Evolutionary conservation across 1,284 basidiomycete genomes (phyloP), one percentile per base, ranked within the genome.

Genomic region (Leccinum griseonigrum): DNA sequence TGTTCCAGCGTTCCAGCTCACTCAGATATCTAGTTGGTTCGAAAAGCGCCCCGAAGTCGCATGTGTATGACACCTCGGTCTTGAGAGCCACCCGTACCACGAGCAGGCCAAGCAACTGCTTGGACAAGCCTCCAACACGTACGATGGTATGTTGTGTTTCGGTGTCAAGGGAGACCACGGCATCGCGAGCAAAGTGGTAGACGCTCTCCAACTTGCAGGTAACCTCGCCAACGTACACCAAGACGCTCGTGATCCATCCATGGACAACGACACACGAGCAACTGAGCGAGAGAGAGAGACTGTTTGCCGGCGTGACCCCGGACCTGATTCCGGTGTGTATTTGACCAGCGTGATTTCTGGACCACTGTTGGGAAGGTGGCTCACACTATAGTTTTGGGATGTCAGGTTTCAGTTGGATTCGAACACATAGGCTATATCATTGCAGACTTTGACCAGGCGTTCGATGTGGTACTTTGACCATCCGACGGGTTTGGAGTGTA

Each of bases 401-500:
- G 8, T 3, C 54, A 67, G 64, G 55, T 65, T 2, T 53, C 64
- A 7, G 86, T 88, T 57, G 94, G 94, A 18, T 92, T 92, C 65
- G 94, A 96, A 76, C 87, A 87, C 67, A 92, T 95, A 69, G 81
- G 81, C 48, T 92, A 94, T 71, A 94, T 94, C 72, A 89, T 94
- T 67, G 90, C 90, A 11, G 93, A 95, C 75, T 94, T 95, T 71
- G 85, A 87, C 64, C 74, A 74, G 61, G 71, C 71, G 3, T 51
- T 75, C 55, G 57, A 59, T 40, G 16, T 36, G 11, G 16, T 43
- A 4, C 38, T 38, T 14, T 18, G 38, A 43, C 22, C 16, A 55
- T 40, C 32, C 4, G 54, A 40, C 11, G 36, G 11, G 3, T n/a
- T 2, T 32, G 4, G 9, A 26, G 50, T 5, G 60, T 22, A 26